Evolutionary conservation across 2,329 filamentous ascomycete genomes (phyloP), one percentile per base, ranked within the genome.

Genomic region (Colletotrichum costaricense): DNA sequence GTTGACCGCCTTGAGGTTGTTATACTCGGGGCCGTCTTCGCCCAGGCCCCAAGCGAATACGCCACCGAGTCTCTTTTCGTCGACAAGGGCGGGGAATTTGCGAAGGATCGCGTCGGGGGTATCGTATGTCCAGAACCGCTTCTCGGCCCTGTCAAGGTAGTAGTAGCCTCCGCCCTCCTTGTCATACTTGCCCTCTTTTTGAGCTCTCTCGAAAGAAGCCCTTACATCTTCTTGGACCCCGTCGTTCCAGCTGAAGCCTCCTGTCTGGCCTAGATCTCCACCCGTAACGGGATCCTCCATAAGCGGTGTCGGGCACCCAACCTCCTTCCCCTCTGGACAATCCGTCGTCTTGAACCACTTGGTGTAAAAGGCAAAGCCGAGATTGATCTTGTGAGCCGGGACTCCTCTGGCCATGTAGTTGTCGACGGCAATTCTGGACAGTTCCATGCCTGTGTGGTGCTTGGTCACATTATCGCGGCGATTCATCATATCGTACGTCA

Each of bases 31-130:
- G 2, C 84, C 87, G 72, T 95, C 93, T 81, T 95, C 92, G 2
- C 92, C 93, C 71, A 95, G 78, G 24, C 91, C 92, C 93, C 93
- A 95, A 0, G 93, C 92, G 86, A 95, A 94, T 5, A 93, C 89
- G 19, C 93, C 93, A 1, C 93, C 93, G 0, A 95, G 80, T 1
- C 83, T 81, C 78, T 88, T 86, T 38, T 84, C 84, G 35, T 85
- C 82, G 3, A 94, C 85, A 46, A 95, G 86, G 5, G 87, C 80
- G 4, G 86, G 82, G 71, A 94, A 90, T 82, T 95, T 95, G 69
- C 84, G 83, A 14, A 80, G 76, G 63, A 95, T 91, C 14, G 90
- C 85, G 8, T 86, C 84, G 0, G 88, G 85, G 0, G 91, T 93
- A 73, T 95, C 93, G 85, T 91, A 95, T 0, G 92, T 92, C 93